Percentiles rank a stretch among this genome's conserved stretches.
Evolutionary conservation across 2,329 filamentous ascomycete genomes (phyloP).

Genomic region (Exophiala bonariae): DNA sequence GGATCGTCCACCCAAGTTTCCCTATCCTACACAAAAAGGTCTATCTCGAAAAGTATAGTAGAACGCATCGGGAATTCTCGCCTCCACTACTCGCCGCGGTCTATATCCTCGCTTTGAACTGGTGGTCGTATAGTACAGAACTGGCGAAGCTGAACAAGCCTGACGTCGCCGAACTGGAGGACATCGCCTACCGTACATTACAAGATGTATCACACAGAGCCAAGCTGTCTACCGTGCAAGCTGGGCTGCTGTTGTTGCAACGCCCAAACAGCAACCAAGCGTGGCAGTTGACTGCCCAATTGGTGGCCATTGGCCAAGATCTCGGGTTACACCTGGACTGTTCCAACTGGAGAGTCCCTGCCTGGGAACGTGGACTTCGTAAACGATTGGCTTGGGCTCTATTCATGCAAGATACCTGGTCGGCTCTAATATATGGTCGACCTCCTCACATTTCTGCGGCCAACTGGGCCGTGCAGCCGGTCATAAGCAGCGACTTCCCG

Average conservation of each 20-base stretch:
- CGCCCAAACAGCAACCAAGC: constrained; percentile 45
- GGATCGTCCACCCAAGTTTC: constrained; percentile 75
- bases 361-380: constrained; percentile 63
- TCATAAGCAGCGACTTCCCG: constrained; percentile 48
- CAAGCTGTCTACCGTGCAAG: constrained; percentile 58
- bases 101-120: constrained; percentile 82
- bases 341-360: constrained; percentile 61
- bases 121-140: constrained; percentile 67
- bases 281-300: constrained; percentile 53
- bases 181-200: constrained; percentile 25
- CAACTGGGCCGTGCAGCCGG: constrained; percentile 56
- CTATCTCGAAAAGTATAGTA: constrained; percentile 75
- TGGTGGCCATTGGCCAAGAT: constrained; percentile 59
- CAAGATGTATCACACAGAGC: constrained; percentile 31
- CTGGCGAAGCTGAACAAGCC: constrained; percentile 27
- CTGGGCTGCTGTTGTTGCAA: constrained; percentile 56
- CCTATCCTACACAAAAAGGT: constrained; percentile 80
- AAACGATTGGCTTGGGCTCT: constrained; percentile 64
- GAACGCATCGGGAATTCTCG: constrained; percentile 71
- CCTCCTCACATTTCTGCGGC: constrained; percentile 55
- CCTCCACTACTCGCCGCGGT: constrained; percentile 76
- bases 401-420: constrained; percentile 67
- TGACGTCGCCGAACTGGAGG: constrained; percentile 27
- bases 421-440: constrained; percentile 57
- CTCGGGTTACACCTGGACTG: constrained; percentile 63